Base-by-base conservation (phyloP, 495 filamentous ascomycete genomes). In the Glarea lozoyensis region DNA sequence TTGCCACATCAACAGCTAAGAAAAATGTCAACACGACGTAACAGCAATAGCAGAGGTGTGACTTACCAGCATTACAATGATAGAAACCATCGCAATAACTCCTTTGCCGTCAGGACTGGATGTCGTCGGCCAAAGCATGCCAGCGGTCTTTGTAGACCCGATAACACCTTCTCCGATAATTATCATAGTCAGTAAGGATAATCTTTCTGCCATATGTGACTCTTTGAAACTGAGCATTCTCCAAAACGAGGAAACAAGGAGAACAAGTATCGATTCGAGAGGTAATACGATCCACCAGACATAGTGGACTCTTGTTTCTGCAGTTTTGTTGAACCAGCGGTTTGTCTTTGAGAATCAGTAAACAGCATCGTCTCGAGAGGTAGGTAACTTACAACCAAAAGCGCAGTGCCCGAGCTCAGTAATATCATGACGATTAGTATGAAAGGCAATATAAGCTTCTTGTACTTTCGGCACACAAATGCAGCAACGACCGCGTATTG, bases 161-260 rank as follows among this genome's bases (percentile, higher is more conserved):
- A 69, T 73, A 9, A 60, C 50, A 10, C 49, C 54, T n/a, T 37
- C 34, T 37, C 33, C 23, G 42, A 42, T 67, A 42, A 83, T 77
- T 52, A 84, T 81, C 40, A 82, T 64, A 0, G 79, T 83, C 23
- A 84, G 64, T 7, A 84, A 65, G 15, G 69, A 69, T 69, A 84
- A 73, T 25, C 81, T 67, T 29, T 76, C 67, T 37, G 72, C 70
- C 42, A 84, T 63, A 53, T 82, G 78, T 3, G 78, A 81, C 23
- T 75, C 65, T 47, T 78, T 67, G 56, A 85, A 79, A 45, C 70
- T 76, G n/a, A 44, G 16, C 30, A 37, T 37, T 24, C 42, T 35
- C 42, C 42, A 44, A 11, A 35, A 11, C 31, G 33, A 35, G 9
- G 30, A 35, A 13, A 44, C 37, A 5, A 23, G 11, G 16, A 44